Conservation (phyloP, 2,329 filamentous ascomycete genomes). For the Calonectria honghensis region DNA sequence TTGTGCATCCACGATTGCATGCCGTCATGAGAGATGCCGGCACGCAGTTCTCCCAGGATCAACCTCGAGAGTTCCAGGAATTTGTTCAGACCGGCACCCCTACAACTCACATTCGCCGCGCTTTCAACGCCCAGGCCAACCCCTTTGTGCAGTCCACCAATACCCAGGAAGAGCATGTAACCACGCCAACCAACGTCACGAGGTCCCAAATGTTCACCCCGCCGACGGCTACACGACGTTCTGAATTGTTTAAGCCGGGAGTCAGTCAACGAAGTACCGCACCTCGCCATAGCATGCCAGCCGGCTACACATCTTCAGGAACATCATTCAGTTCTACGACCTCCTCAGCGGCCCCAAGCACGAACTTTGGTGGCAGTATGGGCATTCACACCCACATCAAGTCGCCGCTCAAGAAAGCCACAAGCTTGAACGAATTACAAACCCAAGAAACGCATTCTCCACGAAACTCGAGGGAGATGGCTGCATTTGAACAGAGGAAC, state of each 20-base stretch:
- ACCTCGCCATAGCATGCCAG: slow-evolving; percentile 60
- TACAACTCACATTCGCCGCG: slow-evolving; percentile 79
- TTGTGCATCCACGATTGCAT: slow-evolving; percentile 92
- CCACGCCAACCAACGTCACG: slow-evolving; percentile 61
- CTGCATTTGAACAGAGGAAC: slow-evolving; percentile 71
- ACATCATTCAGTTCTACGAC: slow-evolving; percentile 47
- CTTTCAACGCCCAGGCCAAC: slow-evolving; percentile 89
- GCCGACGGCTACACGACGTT: slow-evolving; percentile 55
- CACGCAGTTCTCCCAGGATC: slow-evolving; percentile 81
- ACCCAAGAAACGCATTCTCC: slow-evolving; percentile 66
- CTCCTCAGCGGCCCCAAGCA: slow-evolving; percentile 51
- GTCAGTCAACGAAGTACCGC: slow-evolving; percentile 55
- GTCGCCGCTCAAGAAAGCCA: slow-evolving; percentile 88
- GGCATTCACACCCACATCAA: slow-evolving; percentile 87
- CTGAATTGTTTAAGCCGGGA: slow-evolving; percentile 60
- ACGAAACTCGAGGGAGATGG: slow-evolving; percentile 78
- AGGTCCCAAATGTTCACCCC: slow-evolving; percentile 67
- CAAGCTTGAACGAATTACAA: slow-evolving; percentile 76
- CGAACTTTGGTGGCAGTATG: slow-evolving; percentile 80
- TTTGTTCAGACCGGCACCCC: slow-evolving; percentile 72
- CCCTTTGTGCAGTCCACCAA: slow-evolving; percentile 77
- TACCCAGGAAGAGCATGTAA: slow-evolving; percentile 69
- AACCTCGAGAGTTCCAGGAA: slow-evolving; percentile 64
- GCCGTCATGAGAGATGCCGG: slow-evolving; percentile 85
- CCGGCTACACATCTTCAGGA: slow-evolving; percentile 56